Base-by-base conservation (phyloP, 768 basidiomycete species). In the Hydnomerulius pinastri region DNA sequence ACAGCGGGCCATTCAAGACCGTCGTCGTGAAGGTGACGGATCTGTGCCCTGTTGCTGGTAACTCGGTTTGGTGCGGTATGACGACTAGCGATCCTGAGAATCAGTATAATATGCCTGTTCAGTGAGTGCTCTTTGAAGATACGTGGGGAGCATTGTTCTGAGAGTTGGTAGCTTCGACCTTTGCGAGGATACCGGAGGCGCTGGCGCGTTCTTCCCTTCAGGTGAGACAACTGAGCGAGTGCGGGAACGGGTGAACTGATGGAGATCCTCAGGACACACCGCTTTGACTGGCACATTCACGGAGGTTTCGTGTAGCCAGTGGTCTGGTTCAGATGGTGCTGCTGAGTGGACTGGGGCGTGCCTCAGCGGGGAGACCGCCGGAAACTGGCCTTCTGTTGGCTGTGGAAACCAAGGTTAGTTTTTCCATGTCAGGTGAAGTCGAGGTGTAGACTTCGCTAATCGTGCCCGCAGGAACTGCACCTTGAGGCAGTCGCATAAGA, bases 251-350 rank as follows among this genome's bases (percentile, higher is more conserved):
- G 12, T 12, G 17, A 18, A 33, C 42, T 43, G 33, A 35, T 44
- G 20, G 32, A 24, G 6, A 20, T 21, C 1, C 17, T 11, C 21
- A 33, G 44, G 77, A 0, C 81, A 78, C 57, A 77, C 77, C 13
- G 81, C 82, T 17, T 61, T 83, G 53, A 72, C 74, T 8, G 82
- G 81, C 12, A 72, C 71, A 3, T 85, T 73, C 63, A 69, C 66
- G 5, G 81, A 85, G 60, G 81, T 82, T 15, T 73, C 76, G 18
- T 85, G 81, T 61, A 76, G 74, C 56, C 68, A 77, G 54, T 83
- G 83, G 83, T 69, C 72, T 4, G 83, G 82, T 18, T 72, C 73
- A n/a, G 77, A 82, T 48, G 77, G 78, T 10, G 56, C 69, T n/a
- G 25, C 68, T 17, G 65, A 76, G 8, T 85, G 66, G 62, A 74